Percentiles rank a stretch among this genome's conserved stretches.
phyloP scores from a whole-genome alignment of 2,329 filamentous ascomycete species.

The Dendrostoma leiphaemia region DNA sequence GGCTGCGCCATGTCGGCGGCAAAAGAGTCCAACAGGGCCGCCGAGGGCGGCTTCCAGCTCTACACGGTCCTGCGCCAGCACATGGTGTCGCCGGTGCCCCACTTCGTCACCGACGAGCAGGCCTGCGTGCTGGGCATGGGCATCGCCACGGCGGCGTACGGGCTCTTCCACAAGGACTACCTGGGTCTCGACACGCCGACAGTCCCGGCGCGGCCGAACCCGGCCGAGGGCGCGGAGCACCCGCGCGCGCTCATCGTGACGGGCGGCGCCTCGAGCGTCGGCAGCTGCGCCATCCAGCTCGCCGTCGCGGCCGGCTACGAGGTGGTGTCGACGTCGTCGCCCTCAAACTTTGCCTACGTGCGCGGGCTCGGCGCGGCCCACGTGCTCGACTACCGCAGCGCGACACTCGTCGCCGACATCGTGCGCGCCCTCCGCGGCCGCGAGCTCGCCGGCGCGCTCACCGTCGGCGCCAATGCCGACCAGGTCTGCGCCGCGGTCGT shows the following conservation, averaged over 20 bases:
- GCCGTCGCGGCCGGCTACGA: slow-evolving; percentile 38
- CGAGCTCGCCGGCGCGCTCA: not conserved
- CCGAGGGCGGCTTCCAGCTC: not conserved
- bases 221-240: not conserved
- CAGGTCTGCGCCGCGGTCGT: not conserved
- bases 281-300: slow-evolving; percentile 42
- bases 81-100: slow-evolving; percentile 22
- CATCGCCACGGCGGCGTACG: slow-evolving; percentile 14
- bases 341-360: slow-evolving; percentile 35
- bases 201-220: slow-evolving; percentile 1
- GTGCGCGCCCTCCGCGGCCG: not conserved
- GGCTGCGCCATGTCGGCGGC: slow-evolving; percentile 21
- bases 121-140: slow-evolving; percentile 25
- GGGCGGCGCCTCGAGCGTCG: slow-evolving; percentile 45
- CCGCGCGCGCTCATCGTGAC: slow-evolving; percentile 37
- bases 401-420: slow-evolving; percentile 25
- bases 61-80: slow-evolving; percentile 13
- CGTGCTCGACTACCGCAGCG: slow-evolving; percentile 37
- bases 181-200: slow-evolving; percentile 15
- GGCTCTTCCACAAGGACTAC: not conserved
- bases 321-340: slow-evolving; percentile 37
- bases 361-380: slow-evolving; percentile 35
- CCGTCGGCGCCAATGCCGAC: not conserved
- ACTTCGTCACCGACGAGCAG: slow-evolving; percentile 22
- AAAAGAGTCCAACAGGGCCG: slow-evolving; percentile 11